Percentiles rank a stretch among this genome's conserved stretches.
Conservation (phyloP, 2,329 filamentous ascomycete genomes). For the Neurospora sp. region DNA sequence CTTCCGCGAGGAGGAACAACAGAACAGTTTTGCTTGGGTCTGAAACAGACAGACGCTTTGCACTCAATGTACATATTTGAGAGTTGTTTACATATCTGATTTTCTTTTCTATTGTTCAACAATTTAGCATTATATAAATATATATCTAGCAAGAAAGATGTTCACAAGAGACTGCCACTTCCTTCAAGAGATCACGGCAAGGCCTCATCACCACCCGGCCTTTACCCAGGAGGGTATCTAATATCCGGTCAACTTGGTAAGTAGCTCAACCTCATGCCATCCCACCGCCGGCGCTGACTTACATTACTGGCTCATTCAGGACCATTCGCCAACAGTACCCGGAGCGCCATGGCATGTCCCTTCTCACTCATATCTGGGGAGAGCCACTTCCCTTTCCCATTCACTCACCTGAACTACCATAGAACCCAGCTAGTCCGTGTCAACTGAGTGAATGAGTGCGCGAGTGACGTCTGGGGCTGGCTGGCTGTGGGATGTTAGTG, state of each 20-base stretch:
- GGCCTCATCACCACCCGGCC: background rate
- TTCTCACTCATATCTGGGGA: background rate
- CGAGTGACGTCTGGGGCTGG: background rate
- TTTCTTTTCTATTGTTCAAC: background rate
- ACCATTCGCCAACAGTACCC: background rate
- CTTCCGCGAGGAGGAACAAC: background rate
- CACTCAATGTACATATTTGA: background rate
- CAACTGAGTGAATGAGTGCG: background rate
- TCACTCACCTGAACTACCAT: background rate
- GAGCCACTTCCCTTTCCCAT: background rate
- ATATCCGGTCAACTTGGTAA: background rate
- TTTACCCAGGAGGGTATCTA: background rate
- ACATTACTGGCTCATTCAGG: background rate
- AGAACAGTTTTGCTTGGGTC: background rate
- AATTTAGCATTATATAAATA: background rate
- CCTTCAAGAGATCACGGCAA: background rate
- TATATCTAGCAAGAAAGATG: background rate
- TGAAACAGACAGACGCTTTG: background rate
- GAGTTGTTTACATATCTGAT: background rate
- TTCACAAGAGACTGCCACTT: background rate
- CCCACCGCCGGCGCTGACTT: background rate
- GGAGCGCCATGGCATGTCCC: background rate
- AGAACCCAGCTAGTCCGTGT: too few relatives aligned
- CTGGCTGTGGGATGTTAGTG: background rate
- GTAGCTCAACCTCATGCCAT: background rate